Evolutionary conservation across 2,329 filamentous ascomycete genomes (phyloP), one percentile per base, ranked within the genome.

Genomic region (Magnaporthiopsis incrustans): DNA sequence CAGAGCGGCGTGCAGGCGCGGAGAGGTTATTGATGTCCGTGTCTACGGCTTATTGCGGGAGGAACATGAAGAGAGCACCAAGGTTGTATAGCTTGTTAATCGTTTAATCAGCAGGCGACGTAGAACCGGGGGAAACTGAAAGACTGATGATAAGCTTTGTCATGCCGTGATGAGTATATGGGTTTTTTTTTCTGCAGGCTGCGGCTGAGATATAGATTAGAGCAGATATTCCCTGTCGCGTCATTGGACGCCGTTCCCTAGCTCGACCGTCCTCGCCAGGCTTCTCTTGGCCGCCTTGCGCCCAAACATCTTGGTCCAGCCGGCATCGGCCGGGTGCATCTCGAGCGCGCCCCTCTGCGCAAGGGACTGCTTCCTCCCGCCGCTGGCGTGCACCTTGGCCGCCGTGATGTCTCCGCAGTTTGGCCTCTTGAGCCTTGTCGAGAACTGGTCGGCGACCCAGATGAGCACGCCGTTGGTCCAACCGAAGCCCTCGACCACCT

Each of bases 401-500:
- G 79, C 76, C 62, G 77, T 73, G 57, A 84, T 75, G 62, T 84
- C 76, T 10, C 81, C 81, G 67, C 84, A 86, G 59, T 87, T 76
- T 0, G 87, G 86, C 32, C 81, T 75, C 68, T 72, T 78, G 65
- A 89, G 72, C 68, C 79, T 74, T 69, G 80, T 77, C 15, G 78
- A 82, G 74, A 89, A 90, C 10, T 79, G 79, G 69, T 89, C 87
- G 11, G 81, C 85, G 1, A 81, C 78, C 86, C 86, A 89, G 63
- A 90, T 83, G 35, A 89, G 72, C 63, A 89, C 86, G 35, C 87
- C 87, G 68, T 89, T 89, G 1, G 84, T 85, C 87, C 87, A 90
- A 8, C 87, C 87, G 68, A 90, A 90, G 1, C 87, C 87, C 74
- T 89, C 85, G 3, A 89, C 87, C 7, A 89, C 87, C 63, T 83